phyloP scores from a whole-genome alignment of 768 basidiomycete species.

The Collybia mongolica region DNA sequence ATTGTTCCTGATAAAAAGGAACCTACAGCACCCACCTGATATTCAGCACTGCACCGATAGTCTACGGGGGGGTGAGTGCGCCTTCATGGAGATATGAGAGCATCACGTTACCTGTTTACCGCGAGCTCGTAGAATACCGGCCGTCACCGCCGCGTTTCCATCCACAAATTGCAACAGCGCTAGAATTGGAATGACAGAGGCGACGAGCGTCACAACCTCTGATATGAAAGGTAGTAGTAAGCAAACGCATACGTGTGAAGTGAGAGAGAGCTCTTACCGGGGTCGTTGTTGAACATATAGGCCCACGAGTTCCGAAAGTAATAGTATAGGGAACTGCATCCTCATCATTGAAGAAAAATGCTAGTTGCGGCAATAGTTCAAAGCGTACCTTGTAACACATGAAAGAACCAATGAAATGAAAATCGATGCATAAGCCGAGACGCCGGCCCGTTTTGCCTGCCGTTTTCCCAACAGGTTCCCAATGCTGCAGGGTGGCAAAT shows the following conservation, averaged over 20 bases:
- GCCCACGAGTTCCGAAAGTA: conserved; percentile 66
- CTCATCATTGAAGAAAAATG: too few species aligned
- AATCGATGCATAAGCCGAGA: conserved; percentile 50
- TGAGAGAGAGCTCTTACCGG: conserved; percentile 32
- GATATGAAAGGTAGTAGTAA: conserved; percentile 4
- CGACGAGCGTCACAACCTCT: conserved; percentile 59
- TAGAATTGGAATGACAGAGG: conserved; percentile 70
- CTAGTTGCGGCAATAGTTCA: background rate
- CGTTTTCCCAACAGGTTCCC: conserved; percentile 12
- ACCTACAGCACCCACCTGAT: conserved; percentile 44
- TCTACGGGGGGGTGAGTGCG: conserved; percentile 29
- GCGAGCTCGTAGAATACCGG: conserved; percentile 77
- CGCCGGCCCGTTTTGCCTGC: conserved; percentile 8
- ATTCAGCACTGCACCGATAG: conserved; percentile 75
- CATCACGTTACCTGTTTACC: conserved; percentile 64
- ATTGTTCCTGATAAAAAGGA: background rate
- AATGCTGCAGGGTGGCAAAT: conserved; percentile 4
- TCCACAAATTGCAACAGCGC: conserved; percentile 85
- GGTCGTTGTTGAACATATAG: conserved; percentile 69
- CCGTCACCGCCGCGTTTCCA: conserved; percentile 60
- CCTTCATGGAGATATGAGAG: background rate
- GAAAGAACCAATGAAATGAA: conserved; percentile 61
- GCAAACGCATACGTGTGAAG: background rate
- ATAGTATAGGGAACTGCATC: conserved; percentile 46
- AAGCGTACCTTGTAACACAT: conserved; percentile 54